phyloP scores from a whole-genome alignment of 2,329 filamentous ascomycete species.

The Dactylellina leptospora region DNA sequence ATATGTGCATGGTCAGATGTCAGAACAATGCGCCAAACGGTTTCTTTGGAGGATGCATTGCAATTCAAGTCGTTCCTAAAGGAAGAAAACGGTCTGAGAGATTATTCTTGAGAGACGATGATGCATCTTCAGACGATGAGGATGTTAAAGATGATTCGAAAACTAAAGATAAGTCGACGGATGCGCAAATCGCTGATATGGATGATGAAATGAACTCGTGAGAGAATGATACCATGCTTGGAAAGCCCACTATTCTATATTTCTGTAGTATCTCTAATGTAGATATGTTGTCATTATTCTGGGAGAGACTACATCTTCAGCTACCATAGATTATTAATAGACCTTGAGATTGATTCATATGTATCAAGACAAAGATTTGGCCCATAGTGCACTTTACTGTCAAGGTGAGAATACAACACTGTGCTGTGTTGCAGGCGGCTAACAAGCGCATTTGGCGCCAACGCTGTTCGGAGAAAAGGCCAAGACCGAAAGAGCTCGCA shows the following conservation, averaged over 20 bases:
- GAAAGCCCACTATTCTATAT: neutral
- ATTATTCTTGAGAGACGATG: neutral
- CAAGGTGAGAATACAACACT: too few relatives aligned
- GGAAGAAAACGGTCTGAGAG: neutral
- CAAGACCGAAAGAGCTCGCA: slow-evolving; percentile 18
- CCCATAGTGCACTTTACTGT: too few relatives aligned
- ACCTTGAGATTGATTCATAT: too few relatives aligned
- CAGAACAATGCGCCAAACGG: slow-evolving; percentile 70
- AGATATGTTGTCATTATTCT: neutral
- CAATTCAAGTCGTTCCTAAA: slow-evolving; percentile 54
- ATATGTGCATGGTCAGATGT: slow-evolving; percentile 71
- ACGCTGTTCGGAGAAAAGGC: neutral
- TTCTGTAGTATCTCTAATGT: too few relatives aligned
- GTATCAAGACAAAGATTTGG: too few relatives aligned
- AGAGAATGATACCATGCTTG: neutral
- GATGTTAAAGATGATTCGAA: neutral
- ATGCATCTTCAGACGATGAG: neutral
- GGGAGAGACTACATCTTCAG: too few relatives aligned
- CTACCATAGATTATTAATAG: too few relatives aligned
- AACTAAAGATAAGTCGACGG: neutral
- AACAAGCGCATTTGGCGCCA: slow-evolving; percentile 9
- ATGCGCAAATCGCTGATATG: neutral
- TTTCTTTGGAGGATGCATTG: slow-evolving; percentile 71
- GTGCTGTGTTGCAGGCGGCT: slow-evolving; percentile 2
- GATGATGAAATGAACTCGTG: neutral